phyloP scores from a whole-genome alignment of 73 alveolate species.

The Paramecium tetraurelia region DNA sequence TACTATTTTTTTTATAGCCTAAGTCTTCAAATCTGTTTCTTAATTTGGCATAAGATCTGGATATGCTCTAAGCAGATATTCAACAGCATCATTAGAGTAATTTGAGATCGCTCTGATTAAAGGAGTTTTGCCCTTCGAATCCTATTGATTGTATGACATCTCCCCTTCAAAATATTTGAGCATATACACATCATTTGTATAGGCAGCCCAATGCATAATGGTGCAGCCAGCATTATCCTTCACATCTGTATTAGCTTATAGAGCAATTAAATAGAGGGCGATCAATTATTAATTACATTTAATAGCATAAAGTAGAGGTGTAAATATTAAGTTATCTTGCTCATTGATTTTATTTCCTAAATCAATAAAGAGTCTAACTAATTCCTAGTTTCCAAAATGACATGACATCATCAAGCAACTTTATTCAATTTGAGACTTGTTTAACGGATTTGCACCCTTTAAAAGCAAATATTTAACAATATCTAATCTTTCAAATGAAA shows the following conservation, averaged over 20 bases:
- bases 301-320: background rate
- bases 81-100: background rate
- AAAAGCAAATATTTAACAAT: background rate
- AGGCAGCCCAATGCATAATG: conserved; percentile 28
- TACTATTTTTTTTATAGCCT: background rate
- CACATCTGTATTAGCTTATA: background rate
- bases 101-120: background rate
- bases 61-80: background rate
- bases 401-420: conserved; percentile 9
- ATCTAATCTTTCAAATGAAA: background rate
- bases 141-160: background rate
- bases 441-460: background rate
- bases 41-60: background rate
- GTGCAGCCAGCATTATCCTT: background rate
- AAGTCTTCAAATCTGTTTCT: background rate
- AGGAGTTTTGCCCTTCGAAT: background rate
- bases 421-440: background rate
- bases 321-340: background rate
- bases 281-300: background rate
- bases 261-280: background rate
- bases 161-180: background rate
- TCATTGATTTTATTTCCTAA: background rate
- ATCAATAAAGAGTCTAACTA: background rate
- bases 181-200: background rate
- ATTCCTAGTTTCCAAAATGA: background rate